Evolutionary conservation across 179 eudicot genomes (phyloP).

Genomic region (Beta corolliflora): DNA sequence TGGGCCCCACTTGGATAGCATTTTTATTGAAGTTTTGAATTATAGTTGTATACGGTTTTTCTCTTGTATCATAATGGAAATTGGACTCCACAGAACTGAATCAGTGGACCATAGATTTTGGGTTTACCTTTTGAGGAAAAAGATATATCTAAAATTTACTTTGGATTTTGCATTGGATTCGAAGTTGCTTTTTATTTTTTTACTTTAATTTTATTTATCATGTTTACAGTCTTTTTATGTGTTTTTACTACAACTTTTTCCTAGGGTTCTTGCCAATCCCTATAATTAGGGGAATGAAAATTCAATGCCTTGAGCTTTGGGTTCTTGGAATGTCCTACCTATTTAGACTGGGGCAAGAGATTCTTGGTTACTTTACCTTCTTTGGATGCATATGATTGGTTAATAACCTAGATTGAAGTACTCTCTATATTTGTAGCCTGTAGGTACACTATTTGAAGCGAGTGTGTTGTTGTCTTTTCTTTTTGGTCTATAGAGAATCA

Average conservation of each 20-base stretch:
- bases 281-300: constrained; percentile 5
- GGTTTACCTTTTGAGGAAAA: constrained; percentile 23
- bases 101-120: constrained; percentile 10
- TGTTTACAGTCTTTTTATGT: background rate
- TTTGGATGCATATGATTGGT: background rate
- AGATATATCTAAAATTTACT: background rate
- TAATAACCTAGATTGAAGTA: background rate
- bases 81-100: background rate
- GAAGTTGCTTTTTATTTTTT: background rate
- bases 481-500: no score
- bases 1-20: constrained; percentile 1
- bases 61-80: background rate
- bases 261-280: constrained; percentile 18
- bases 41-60: background rate
- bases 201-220: background rate
- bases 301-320: constrained; percentile 21
- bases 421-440: no score
- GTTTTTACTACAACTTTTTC: background rate
- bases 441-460: no score
- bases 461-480: no score
- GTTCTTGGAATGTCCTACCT: background rate
- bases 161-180: constrained; percentile 18
- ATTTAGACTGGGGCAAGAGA: background rate
- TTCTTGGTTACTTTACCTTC: background rate
- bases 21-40: background rate